Conservation (phyloP, 129 eudicot genomes). For the Logfia minima region DNA sequence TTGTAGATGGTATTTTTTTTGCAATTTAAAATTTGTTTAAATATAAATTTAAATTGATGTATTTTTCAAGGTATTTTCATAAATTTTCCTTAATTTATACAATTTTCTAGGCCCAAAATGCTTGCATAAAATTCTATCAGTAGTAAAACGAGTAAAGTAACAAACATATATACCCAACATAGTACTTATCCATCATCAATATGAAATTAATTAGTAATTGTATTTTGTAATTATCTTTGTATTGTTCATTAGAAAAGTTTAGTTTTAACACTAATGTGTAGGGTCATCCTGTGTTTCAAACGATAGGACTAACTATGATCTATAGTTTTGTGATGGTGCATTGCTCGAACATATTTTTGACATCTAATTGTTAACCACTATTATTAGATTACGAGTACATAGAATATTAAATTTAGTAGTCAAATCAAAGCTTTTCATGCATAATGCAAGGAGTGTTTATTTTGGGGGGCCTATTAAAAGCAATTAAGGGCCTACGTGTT, state of each 20-base stretch:
- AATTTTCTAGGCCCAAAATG: not conserved
- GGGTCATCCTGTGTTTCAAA: not conserved
- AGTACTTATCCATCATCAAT: too few relatives aligned
- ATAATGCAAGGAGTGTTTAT: conserved; percentile 37
- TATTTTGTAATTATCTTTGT: too few relatives aligned
- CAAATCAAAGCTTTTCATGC: conserved; percentile 40
- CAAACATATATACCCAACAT: too few relatives aligned
- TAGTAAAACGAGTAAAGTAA: too few relatives aligned
- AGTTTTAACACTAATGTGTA: not conserved
- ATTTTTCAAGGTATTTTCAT: too few relatives aligned
- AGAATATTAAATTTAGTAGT: conserved; percentile 18
- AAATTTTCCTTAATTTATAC: not conserved
- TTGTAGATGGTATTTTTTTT: too few relatives aligned
- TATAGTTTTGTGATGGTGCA: not conserved
- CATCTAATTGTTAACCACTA: too few relatives aligned
- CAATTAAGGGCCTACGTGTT: conserved; percentile 30
- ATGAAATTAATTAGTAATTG: too few relatives aligned
- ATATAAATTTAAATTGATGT: too few relatives aligned
- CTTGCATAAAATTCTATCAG: not conserved
- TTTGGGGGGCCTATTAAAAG: conserved; percentile 23
- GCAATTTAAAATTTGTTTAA: too few relatives aligned
- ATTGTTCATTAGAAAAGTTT: too few relatives aligned
- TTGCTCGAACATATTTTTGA: not conserved
- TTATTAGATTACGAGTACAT: not conserved
- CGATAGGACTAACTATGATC: not conserved